Evolutionary conservation across 106 monocot species (phyloP).

Genomic region (Dioscorea dumetorum): DNA sequence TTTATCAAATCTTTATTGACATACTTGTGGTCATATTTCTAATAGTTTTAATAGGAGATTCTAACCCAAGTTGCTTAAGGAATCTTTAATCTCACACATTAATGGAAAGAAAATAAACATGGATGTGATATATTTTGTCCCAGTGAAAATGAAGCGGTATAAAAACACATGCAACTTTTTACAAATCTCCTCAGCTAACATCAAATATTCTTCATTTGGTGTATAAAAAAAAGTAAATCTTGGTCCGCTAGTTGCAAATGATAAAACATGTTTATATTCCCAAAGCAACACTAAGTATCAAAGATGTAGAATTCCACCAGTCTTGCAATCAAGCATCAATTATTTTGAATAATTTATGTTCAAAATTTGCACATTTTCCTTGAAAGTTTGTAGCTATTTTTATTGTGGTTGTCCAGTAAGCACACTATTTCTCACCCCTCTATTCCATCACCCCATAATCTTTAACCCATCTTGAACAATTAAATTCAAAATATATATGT

Average conservation of each 20-base stretch:
- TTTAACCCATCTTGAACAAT: background rate
- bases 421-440: background rate
- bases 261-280: background rate
- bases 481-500: conserved; percentile 1
- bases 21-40: background rate
- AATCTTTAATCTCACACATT: background rate
- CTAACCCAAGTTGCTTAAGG: background rate
- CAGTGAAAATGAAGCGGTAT: background rate
- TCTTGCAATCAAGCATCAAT: conserved; percentile 1
- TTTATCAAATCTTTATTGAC: background rate
- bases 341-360: background rate
- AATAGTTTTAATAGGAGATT: no score
- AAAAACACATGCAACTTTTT: background rate
- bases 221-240: background rate
- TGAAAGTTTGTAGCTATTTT: background rate
- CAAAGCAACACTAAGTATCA: conserved; percentile 1
- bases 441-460: background rate
- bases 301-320: conserved; percentile 1
- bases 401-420: background rate
- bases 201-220: background rate
- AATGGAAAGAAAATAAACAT: background rate
- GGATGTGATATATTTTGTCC: background rate
- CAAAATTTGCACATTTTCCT: background rate
- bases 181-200: background rate
- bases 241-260: background rate